Percentiles rank a stretch among this genome's conserved stretches.
These are phyloP conservation scores for Hemileccinum hortonii DNA, from an alignment of 1,284 basidiomycete genomes.

Conservation along the genomic window DNA sequence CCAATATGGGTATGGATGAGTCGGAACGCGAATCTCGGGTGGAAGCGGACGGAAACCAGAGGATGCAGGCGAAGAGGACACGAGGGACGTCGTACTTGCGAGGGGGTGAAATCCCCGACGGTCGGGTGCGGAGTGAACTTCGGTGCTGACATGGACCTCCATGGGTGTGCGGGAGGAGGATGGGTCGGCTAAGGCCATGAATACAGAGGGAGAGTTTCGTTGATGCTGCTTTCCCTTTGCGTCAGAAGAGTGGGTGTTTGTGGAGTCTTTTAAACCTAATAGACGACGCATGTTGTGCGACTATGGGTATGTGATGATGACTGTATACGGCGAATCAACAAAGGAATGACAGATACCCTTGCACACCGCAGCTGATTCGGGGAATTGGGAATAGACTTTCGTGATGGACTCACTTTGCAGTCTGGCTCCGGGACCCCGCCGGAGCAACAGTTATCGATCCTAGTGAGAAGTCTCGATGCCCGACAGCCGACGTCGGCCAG, in stretches of 20 bases:
- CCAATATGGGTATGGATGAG: constrained; percentile 36
- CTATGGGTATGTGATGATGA: constrained; percentile 8
- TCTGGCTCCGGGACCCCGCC: neutral
- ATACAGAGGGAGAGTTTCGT: constrained; percentile 4
- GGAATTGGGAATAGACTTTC: constrained; percentile 5
- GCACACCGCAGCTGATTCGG: constrained; percentile 22
- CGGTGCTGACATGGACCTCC: constrained; percentile 31
- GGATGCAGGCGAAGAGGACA: constrained; percentile 21
- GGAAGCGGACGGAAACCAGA: constrained; percentile 24
- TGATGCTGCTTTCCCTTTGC: constrained; percentile 28
- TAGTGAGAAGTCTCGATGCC: neutral
- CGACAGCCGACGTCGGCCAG: constrained; percentile 1
- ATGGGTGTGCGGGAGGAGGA: constrained; percentile 14
- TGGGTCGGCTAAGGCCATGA: constrained; percentile 10
- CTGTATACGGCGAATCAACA: constrained; percentile 21
- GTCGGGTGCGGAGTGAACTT: constrained; percentile 26
- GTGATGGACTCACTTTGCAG: constrained; percentile 15
- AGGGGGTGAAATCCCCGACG: constrained; percentile 18
- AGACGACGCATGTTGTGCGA: constrained; percentile 30
- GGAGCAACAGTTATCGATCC: constrained; percentile 4
- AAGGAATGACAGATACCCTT: constrained; percentile 10
- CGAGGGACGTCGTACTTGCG: constrained; percentile 19
- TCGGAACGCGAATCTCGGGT: constrained; percentile 33
- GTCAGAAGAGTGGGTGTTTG: constrained; percentile 5
- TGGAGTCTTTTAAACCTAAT: constrained; percentile 28